These are phyloP conservation scores for Eleusine indica DNA, from an alignment of 176 grass and related monocot species.

Conservation along the genomic window DNA sequence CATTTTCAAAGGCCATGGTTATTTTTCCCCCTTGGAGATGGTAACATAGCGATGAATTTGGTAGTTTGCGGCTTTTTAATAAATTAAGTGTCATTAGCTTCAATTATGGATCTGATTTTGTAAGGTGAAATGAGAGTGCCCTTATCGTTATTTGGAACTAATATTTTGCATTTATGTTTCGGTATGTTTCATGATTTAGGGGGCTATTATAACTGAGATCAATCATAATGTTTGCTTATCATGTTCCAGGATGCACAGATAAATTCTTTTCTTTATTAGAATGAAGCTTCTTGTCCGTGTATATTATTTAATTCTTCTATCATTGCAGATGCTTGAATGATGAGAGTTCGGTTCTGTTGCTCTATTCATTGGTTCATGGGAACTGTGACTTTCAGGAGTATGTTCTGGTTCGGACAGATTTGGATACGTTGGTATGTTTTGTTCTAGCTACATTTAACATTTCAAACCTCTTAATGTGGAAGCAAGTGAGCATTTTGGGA, in stretches of 20 bases:
- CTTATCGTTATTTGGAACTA: conserved; percentile 26
- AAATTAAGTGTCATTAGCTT: not conserved
- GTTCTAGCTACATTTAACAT: conserved; percentile 26
- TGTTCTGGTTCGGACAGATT: conserved; percentile 95
- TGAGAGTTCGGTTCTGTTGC: conserved; percentile 81
- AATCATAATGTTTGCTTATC: conserved; percentile 12
- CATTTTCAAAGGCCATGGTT: not conserved
- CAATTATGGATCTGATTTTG: conserved; percentile 10
- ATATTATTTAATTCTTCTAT: conserved; percentile 35
- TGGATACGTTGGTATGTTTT: conserved; percentile 91
- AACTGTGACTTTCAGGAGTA: conserved; percentile 97
- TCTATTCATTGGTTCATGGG: conserved; percentile 96
- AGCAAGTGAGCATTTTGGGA: conserved; percentile 3
- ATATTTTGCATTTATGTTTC: conserved; percentile 15
- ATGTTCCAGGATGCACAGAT: not conserved
- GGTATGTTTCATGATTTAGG: not conserved
- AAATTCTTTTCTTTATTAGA: conserved; percentile 22
- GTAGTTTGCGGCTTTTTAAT: conserved; percentile 8
- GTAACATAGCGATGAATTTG: not conserved
- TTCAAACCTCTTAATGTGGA: conserved; percentile 25
- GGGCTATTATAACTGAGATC: conserved; percentile 8
- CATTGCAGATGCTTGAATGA: conserved; percentile 75
- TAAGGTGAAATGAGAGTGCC: conserved; percentile 13
- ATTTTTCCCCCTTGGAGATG: conserved; percentile 23
- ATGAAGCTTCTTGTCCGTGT: not conserved